A percentile compares a stretch with the other conserved stretches of the same genome.
phyloP scores from a whole-genome alignment of 164 flowering plant genomes.

The Umbilicus rupestris region DNA sequence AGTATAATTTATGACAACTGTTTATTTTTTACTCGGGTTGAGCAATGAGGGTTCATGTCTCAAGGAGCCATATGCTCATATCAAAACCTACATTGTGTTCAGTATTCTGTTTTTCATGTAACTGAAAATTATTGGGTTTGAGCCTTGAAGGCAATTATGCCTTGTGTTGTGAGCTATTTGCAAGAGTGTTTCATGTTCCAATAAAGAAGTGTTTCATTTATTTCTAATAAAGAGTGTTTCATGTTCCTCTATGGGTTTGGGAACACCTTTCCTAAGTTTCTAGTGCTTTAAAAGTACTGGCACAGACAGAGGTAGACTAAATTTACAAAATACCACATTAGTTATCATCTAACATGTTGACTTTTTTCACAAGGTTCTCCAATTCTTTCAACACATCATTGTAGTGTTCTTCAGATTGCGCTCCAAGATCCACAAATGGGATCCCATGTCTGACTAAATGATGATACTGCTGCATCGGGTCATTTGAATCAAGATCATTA shows the following conservation, averaged over 20 bases:
- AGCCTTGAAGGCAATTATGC: background rate
- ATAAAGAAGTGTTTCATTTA: no score
- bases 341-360: constrained; percentile 20
- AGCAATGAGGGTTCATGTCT: background rate
- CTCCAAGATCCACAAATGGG: constrained; percentile 34
- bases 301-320: no score
- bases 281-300: no score
- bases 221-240: background rate
- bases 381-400: constrained; percentile 25
- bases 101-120: background rate
- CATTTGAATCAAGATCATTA: constrained; percentile 11
- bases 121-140: no score
- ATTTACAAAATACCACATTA: background rate
- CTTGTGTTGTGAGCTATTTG: background rate
- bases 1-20: background rate
- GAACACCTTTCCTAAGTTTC: no score
- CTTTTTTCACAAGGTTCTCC: constrained; percentile 20
- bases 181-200: no score
- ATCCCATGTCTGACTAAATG: constrained; percentile 21
- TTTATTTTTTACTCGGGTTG: background rate
- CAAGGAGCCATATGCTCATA: background rate
- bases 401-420: constrained; percentile 24
- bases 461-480: constrained; percentile 17
- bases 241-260: background rate
- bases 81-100: background rate